Evolutionary conservation across 2,329 filamentous ascomycete genomes (phyloP).

Genomic region (Dactylellina parvicollis): DNA sequence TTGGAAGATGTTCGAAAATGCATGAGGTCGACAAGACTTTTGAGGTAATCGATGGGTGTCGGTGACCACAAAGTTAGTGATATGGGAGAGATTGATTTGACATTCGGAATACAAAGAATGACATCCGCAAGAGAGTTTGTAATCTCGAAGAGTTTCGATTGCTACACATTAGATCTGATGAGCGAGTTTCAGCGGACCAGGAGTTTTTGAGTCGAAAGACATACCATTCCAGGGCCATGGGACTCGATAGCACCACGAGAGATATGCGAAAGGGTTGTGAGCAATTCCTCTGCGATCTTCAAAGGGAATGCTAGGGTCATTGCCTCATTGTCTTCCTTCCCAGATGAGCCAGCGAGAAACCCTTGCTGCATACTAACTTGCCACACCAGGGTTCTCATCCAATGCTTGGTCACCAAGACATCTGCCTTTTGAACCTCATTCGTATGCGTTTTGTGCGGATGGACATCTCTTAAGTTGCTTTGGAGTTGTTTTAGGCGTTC

Average conservation of each 20-base stretch:
- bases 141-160: conserved; percentile 52
- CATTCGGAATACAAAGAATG: conserved; percentile 46
- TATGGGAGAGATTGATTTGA: conserved; percentile 17
- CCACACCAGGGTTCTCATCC: conserved; percentile 52
- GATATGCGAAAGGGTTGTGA: conserved; percentile 27
- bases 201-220: background rate
- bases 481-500: conserved; percentile 38
- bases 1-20: conserved; percentile 48
- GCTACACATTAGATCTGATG: background rate
- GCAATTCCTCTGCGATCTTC: conserved; percentile 38
- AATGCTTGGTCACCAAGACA: conserved; percentile 49
- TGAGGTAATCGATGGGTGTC: conserved; percentile 44
- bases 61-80: conserved; percentile 13
- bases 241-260: conserved; percentile 48
- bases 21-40: conserved; percentile 44
- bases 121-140: conserved; percentile 52
- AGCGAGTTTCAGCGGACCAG: background rate
- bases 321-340: conserved; percentile 32
- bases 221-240: conserved; percentile 49
- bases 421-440: conserved; percentile 50
- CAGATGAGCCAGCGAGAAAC: conserved; percentile 23
- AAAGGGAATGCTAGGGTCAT: conserved; percentile 46
- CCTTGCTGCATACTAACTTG: conserved; percentile 52
- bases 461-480: conserved; percentile 32
- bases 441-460: conserved; percentile 42